These are phyloP conservation scores for Rubroboletus satanas DNA, from an alignment of 768 basidiomycete species.

Conservation along the genomic window DNA sequence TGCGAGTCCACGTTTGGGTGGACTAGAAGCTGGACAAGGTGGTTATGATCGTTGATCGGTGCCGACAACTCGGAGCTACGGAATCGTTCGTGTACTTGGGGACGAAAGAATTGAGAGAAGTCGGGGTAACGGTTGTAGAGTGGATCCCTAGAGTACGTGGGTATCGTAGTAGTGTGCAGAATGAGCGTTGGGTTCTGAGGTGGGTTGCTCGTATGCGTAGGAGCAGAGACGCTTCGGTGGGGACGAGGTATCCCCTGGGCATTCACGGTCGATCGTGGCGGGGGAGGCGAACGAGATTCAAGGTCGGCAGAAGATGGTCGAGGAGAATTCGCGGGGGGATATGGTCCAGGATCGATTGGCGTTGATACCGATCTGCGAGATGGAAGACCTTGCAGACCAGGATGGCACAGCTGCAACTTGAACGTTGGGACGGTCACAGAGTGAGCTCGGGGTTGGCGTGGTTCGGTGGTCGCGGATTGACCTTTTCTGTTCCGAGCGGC, in stretches of 20 bases:
- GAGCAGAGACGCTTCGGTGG: neutral
- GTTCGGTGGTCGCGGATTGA: neutral
- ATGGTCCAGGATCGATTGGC: neutral
- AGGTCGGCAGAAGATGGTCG: neutral
- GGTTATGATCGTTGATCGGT: neutral
- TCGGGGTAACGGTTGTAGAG: conserved; percentile 32
- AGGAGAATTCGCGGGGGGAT: neutral
- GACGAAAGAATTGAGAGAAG: conserved; percentile 31
- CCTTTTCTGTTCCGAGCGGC: conserved; percentile 12
- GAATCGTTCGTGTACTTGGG: conserved; percentile 12
- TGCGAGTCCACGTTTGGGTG: neutral
- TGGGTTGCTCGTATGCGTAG: neutral
- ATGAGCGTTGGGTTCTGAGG: neutral
- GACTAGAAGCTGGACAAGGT: neutral
- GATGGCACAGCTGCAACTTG: conserved; percentile 7
- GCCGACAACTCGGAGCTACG: neutral
- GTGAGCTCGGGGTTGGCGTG: neutral
- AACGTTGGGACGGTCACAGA: conserved; percentile 7
- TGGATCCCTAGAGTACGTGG: conserved; percentile 30
- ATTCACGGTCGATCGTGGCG: neutral
- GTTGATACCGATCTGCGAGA: conserved; percentile 5
- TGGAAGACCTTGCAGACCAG: neutral
- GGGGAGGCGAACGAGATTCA: neutral
- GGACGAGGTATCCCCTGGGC: neutral
- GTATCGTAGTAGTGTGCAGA: neutral